Percentiles rank a stretch among this genome's conserved stretches.
phyloP scores from a whole-genome alignment of 176 grass and related monocot genomes.

The Tillandsia leiboldiana region DNA sequence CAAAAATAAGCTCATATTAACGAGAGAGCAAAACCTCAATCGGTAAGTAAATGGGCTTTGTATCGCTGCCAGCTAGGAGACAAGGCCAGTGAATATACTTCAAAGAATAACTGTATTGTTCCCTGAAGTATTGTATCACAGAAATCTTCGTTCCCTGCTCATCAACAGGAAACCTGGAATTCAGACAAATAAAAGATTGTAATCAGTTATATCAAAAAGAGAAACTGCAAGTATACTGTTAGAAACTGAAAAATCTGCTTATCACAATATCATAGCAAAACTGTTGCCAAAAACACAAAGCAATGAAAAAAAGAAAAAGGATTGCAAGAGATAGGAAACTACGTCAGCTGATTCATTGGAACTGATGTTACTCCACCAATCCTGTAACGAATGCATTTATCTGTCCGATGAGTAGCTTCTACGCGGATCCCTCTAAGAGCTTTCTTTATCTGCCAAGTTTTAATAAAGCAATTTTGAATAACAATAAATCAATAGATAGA shows the following conservation, averaged over 20 bases:
- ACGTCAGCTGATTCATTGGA: constrained; percentile 44
- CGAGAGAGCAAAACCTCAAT: constrained; percentile 49
- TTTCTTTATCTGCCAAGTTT: constrained; percentile 51
- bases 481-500: too few species aligned
- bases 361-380: constrained; percentile 43
- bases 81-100: constrained; percentile 51
- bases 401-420: constrained; percentile 35
- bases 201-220: background rate
- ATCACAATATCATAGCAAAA: too few species aligned
- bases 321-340: background rate
- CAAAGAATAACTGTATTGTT: constrained; percentile 31
- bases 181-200: background rate
- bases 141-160: constrained; percentile 25
- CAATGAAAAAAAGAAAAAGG: background rate
- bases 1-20: background rate
- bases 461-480: background rate
- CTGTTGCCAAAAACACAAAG: background rate
- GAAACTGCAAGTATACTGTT: background rate
- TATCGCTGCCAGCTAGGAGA: constrained; percentile 56
- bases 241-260: background rate
- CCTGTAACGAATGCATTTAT: constrained; percentile 40
- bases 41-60: constrained; percentile 48
- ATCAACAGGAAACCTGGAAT: constrained; percentile 48
- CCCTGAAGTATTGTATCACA: constrained; percentile 58
- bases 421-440: constrained; percentile 51